Percentiles rank a stretch among this genome's conserved stretches.
These are phyloP conservation scores for Aspergillus ibericus DNA, from an alignment of 2,329 filamentous ascomycete genomes.

Conservation along the genomic window DNA sequence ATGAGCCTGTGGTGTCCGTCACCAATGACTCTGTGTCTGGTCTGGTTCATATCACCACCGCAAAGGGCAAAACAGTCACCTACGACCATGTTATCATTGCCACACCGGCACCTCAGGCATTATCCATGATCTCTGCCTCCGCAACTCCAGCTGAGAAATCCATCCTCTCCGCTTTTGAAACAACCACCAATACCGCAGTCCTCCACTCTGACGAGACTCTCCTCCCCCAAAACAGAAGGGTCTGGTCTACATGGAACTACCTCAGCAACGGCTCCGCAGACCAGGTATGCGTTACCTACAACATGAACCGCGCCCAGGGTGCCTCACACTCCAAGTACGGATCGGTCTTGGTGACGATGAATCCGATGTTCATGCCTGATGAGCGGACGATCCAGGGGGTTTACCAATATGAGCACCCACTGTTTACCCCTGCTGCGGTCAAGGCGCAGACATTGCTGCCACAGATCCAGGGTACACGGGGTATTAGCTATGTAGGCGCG, in stretches of 20 bases:
- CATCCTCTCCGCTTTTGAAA: conserved; percentile 3
- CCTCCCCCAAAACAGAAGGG: background rate
- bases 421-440: conserved; percentile 3
- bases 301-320: conserved; percentile 2
- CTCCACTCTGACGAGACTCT: conserved; percentile 2
- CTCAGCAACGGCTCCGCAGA: background rate
- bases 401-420: conserved; percentile 1
- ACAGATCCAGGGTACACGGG: background rate
- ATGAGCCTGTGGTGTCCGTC: background rate
- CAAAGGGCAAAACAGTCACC: background rate
- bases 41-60: background rate
- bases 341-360: conserved; percentile 3
- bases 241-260: conserved; percentile 7
- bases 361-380: background rate
- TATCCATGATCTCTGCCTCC: background rate
- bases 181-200: conserved; percentile 1
- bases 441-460: background rate
- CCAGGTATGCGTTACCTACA: conserved; percentile 6
- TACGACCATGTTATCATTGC: conserved; percentile 9
- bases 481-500: conserved; percentile 3
- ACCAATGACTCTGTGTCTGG: background rate
- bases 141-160: background rate
- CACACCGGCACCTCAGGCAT: background rate
- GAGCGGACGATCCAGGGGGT: background rate
- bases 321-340: background rate